Base-by-base conservation (phyloP, 257 asterid genomes). In the Ehretia macrophylla region DNA sequence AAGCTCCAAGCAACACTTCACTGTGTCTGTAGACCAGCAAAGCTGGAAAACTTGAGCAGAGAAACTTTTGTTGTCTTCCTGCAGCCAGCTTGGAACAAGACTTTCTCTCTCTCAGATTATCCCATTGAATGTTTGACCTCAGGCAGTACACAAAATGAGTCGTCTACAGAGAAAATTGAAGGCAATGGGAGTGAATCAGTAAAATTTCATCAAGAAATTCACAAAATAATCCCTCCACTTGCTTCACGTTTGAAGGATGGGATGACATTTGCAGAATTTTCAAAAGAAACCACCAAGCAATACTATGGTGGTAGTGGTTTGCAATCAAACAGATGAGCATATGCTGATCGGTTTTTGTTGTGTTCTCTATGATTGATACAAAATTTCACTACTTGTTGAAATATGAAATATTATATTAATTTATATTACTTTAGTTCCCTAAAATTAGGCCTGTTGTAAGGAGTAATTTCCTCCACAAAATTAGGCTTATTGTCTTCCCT, bases 191-290 rank as follows among this genome's bases (percentile, higher is more conserved):
- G 56, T 8, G 51, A 68, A 20, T 35, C 59, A 12, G 65, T 66
- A 68, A 80, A 68, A 60, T 68, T 72, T 61, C 49, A 50, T 70
- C 68, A 42, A 27, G 80, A 68, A 17, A 75, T 81, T 42, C 71
- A 50, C 27, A 78, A 65, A 54, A 70, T 73, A 56, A 79, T 91
- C 59, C 96, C 98, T 62, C 86, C 91, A 54, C 79, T 91, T 56
- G 60, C 67, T 35, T 72, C 80, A 40, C 67, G 98, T 66, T 54
- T 91, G 75, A 66, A 77, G 63, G 80, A 83, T 62, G 95, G 98
- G 58, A 91, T 91, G 94, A 85, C 88, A 0, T 91, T 85, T 76
- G 98, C 90, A 27, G 96, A 91, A 17, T 91, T 87, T 76, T 80
- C 98, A 1, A 80, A 76, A 49, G 88, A 80, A 73, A 91, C 98